These are phyloP conservation scores for Physcomitrellopsis africana DNA, from an alignment of 225 moss, liverwort and hornwort species.

Conservation along the genomic window DNA sequence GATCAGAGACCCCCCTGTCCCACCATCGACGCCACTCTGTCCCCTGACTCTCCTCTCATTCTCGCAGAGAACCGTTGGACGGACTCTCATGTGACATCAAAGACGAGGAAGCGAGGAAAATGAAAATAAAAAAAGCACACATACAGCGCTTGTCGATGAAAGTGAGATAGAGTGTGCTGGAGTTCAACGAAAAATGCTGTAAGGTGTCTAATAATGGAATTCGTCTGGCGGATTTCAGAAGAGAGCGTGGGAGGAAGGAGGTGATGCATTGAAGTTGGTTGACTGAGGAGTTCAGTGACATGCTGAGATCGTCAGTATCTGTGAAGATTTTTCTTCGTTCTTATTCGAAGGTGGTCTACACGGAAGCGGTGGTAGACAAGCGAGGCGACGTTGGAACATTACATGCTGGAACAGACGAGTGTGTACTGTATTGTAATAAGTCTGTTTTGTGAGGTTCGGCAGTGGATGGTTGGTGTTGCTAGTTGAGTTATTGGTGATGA, in stretches of 20 bases:
- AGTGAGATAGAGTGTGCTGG: conserved; percentile 11
- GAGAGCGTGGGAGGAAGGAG: conserved; percentile 15
- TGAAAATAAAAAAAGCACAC: not conserved
- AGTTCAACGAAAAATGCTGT: conserved; percentile 8
- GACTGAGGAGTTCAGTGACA: not conserved
- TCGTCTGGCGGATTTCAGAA: too few relatives aligned
- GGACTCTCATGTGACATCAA: not conserved
- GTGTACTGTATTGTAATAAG: not conserved
- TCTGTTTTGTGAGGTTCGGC: not conserved
- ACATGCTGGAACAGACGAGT: conserved; percentile 6
- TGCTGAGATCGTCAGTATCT: not conserved
- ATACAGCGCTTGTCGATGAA: not conserved
- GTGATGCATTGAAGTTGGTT: not conserved
- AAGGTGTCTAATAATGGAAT: conserved; percentile 33
- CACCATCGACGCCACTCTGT: too few relatives aligned
- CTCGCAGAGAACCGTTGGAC: conserved; percentile 6
- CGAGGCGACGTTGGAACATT: not conserved
- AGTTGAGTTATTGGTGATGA: not conserved
- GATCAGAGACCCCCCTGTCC: not conserved
- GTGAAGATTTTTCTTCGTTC: too few relatives aligned
- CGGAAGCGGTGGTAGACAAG: not conserved
- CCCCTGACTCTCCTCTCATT: not conserved
- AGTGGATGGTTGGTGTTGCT: not conserved
- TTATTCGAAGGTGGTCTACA: not conserved
- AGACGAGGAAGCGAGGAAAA: not conserved